Evolutionary conservation across 306 rosid species (phyloP).

Genomic region (Urtica urens): DNA sequence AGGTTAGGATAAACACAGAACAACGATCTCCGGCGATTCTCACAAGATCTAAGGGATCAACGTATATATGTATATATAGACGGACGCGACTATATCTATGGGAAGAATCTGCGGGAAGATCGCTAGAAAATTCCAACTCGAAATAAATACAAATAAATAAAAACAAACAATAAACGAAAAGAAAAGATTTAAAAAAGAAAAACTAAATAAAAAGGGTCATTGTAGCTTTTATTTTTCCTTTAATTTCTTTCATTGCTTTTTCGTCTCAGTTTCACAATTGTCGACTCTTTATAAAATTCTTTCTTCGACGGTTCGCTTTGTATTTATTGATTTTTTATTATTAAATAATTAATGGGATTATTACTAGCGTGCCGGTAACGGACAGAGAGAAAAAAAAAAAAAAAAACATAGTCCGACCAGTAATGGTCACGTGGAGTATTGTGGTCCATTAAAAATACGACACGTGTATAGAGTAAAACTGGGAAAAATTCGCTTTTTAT

Average conservation of each 20-base stretch:
- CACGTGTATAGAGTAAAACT: neutral
- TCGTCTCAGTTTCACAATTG: conserved; percentile 1
- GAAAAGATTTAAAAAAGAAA: neutral
- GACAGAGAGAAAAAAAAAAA: too few species aligned
- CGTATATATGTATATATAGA: neutral
- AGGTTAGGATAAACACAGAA: neutral
- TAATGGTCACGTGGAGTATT: conserved; percentile 1
- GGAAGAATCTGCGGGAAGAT: conserved; percentile 1
- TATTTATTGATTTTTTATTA: neutral
- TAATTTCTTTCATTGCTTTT: conserved; percentile 4
- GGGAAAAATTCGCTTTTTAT: neutral
- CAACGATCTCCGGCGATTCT: neutral
- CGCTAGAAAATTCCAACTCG: neutral
- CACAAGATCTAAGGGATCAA: neutral
- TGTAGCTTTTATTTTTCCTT: neutral
- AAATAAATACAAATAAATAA: neutral
- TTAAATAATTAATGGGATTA: neutral
- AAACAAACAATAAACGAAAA: neutral
- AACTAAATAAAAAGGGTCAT: neutral
- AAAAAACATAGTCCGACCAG: neutral
- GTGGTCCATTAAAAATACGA: neutral
- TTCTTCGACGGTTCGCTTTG: conserved; percentile 6
- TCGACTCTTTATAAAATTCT: neutral
- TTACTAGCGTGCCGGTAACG: neutral
- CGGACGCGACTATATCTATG: neutral